Conservation (phyloP, 1,139 yeast species). For the Protomyces inundatus region DNA sequence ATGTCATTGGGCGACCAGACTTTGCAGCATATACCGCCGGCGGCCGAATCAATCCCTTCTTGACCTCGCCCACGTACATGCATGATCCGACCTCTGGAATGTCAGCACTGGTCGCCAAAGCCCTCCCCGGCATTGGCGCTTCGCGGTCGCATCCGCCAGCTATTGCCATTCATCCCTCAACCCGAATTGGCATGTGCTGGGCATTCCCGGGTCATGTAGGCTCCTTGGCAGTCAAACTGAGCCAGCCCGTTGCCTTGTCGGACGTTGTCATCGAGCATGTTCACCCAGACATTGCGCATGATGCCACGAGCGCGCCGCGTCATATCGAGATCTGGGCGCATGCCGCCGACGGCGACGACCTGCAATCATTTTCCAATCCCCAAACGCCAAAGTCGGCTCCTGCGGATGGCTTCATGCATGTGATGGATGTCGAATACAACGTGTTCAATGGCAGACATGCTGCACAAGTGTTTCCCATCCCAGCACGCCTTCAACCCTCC, state of each 20-base stretch:
- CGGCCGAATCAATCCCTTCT: constrained; percentile 35
- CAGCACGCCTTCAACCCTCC: constrained; percentile 31
- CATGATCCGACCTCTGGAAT: constrained; percentile 32
- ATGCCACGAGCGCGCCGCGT: constrained; percentile 37
- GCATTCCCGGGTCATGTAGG: constrained; percentile 39
- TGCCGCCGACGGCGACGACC: constrained; percentile 31
- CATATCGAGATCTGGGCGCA: constrained; percentile 37
- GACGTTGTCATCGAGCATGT: constrained; percentile 39
- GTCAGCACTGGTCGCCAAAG: constrained; percentile 17
- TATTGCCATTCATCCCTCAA: constrained; percentile 35
- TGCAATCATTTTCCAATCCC: background rate
- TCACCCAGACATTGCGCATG: constrained; percentile 34
- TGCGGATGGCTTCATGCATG: constrained; percentile 33
- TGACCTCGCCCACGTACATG: constrained; percentile 36
- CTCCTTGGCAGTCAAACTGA: constrained; percentile 36
- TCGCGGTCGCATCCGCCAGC: constrained; percentile 34
- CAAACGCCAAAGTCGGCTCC: constrained; percentile 4
- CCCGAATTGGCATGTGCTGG: constrained; percentile 40
- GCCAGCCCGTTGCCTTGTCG: constrained; percentile 34
- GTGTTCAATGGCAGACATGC: constrained; percentile 33
- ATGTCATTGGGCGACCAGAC: constrained; percentile 35
- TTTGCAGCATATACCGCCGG: constrained; percentile 38
- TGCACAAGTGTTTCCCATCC: constrained; percentile 37
- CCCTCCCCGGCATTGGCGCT: constrained; percentile 34
- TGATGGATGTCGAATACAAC: constrained; percentile 36